phyloP scores from a whole-genome alignment of 176 grass and related monocot genomes.

The Ananas comosus region DNA sequence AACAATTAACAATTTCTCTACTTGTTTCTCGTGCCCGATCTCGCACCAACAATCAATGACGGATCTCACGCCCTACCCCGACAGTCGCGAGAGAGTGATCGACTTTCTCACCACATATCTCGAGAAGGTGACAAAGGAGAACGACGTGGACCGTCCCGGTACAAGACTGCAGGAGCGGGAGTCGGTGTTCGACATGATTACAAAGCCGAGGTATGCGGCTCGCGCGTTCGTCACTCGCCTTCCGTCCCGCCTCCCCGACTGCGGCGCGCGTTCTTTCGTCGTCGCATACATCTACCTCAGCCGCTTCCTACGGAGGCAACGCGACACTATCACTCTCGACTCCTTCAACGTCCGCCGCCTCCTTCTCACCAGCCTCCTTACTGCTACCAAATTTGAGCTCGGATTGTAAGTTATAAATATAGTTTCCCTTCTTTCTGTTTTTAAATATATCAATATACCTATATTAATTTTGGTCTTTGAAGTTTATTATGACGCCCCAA shows the following conservation, averaged over 20 bases:
- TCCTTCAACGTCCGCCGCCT: constrained; percentile 56
- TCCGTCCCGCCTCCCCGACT: constrained; percentile 28
- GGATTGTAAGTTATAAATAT: constrained; percentile 34
- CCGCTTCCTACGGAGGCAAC: constrained; percentile 32
- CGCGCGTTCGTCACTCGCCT: constrained; percentile 50
- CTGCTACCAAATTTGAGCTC: constrained; percentile 57
- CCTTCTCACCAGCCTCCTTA: constrained; percentile 52
- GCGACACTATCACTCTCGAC: constrained; percentile 23
- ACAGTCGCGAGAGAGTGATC: no score
- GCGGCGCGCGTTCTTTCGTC: constrained; percentile 43
- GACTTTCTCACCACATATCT: no score
- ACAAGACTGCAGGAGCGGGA: background rate
- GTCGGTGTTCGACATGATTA: constrained; percentile 36
- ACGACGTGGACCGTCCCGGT: no score
- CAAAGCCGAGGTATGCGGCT: constrained; percentile 33
- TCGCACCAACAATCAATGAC: no score
- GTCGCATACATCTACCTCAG: constrained; percentile 59
- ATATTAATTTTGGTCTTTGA: no score
- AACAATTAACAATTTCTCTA: no score
- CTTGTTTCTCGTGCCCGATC: no score
- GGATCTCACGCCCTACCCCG: no score
- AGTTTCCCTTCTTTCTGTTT: no score
- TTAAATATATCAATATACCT: no score
- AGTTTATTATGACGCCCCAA: no score
- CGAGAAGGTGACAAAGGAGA: no score